phyloP scores from a whole-genome alignment of 441 rosid species.

The Euphorbia corollata region DNA sequence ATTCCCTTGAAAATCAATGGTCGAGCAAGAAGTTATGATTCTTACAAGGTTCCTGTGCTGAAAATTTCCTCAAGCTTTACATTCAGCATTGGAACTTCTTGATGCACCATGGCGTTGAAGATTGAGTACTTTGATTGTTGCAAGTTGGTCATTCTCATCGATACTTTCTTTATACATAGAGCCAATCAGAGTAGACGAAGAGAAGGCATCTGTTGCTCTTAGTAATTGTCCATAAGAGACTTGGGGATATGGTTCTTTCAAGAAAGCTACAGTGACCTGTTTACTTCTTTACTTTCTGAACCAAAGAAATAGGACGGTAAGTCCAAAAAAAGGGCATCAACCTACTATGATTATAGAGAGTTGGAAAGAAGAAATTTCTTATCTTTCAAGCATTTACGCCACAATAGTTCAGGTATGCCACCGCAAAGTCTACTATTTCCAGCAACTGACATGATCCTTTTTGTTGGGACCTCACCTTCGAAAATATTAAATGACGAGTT shows the following conservation, averaged over 20 bases:
- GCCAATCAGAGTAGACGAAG: neutral
- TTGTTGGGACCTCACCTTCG: neutral
- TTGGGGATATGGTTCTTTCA: conserved; percentile 9
- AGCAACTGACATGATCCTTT: neutral
- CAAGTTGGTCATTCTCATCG: neutral
- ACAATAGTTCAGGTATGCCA: no score
- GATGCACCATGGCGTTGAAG: conserved; percentile 2
- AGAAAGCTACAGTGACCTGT: no score
- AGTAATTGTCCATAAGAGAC: neutral
- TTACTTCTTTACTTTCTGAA: no score
- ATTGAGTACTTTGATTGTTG: conserved; percentile 6
- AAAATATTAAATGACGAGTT: neutral
- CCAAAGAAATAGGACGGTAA: no score
- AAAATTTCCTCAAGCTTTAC: conserved; percentile 1
- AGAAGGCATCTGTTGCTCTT: conserved; percentile 6
- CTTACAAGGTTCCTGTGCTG: conserved; percentile 9
- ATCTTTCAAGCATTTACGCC: no score
- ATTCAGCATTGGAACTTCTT: conserved; percentile 11
- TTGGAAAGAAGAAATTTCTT: neutral
- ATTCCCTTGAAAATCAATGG: conserved; percentile 11
- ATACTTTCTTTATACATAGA: conserved; percentile 12
- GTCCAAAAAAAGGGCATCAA: neutral
- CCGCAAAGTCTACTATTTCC: no score
- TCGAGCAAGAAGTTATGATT: no score
- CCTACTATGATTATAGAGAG: neutral